phyloP scores from a whole-genome alignment of 1,139 yeast species.

The Suhomyces panamericanus region DNA sequence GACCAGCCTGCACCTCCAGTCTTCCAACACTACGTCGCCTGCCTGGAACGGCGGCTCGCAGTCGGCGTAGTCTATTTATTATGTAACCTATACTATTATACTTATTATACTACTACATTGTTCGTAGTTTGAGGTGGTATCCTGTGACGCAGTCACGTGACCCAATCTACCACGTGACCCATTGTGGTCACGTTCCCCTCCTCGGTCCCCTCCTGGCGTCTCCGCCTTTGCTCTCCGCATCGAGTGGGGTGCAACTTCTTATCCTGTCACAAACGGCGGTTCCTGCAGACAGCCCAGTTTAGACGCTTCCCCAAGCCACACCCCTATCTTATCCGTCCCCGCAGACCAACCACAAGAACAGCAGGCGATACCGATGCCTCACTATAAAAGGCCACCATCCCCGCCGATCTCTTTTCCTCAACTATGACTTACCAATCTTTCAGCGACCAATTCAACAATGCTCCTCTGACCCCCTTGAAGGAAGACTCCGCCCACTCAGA shows the following conservation, averaged over 20 bases:
- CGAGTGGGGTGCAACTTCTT: neutral
- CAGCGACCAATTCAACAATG: slow-evolving; percentile 19
- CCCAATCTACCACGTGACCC: too few species aligned
- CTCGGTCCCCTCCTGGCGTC: neutral
- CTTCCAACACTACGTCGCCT: neutral
- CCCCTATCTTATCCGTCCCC: slow-evolving; percentile 6
- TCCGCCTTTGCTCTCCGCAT: neutral
- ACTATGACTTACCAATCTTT: slow-evolving; percentile 19
- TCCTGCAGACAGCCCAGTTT: neutral
- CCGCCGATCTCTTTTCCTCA: neutral
- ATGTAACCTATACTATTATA: slow-evolving; percentile 1
- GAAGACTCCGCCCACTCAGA: slow-evolving; percentile 10
- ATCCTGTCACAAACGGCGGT: neutral
- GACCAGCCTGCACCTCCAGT: neutral
- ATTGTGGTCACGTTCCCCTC: too few species aligned
- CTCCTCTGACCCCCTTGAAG: slow-evolving; percentile 19
- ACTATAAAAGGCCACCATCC: slow-evolving; percentile 1
- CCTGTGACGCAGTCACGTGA: too few species aligned
- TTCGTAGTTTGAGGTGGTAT: too few species aligned
- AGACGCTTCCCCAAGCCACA: slow-evolving; percentile 2
- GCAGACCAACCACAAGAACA: neutral
- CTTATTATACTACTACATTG: neutral
- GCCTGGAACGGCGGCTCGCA: slow-evolving; percentile 4
- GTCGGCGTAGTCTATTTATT: slow-evolving; percentile 3
- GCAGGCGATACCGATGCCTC: neutral